Evolutionary conservation across 805 yeast species (phyloP).

Genomic region (Zygoascus biomembranicola): DNA sequence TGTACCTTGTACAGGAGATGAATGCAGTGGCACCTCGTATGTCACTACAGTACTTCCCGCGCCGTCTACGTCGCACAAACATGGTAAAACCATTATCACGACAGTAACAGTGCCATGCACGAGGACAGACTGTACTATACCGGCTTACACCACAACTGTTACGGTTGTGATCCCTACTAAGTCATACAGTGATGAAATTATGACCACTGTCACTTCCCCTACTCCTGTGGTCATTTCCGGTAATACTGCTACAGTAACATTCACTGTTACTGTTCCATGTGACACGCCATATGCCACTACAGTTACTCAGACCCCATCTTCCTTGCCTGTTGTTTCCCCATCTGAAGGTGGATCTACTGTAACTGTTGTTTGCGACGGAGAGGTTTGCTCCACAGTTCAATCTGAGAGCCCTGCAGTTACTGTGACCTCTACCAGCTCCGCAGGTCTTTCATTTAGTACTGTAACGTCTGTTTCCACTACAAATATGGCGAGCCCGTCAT

Average conservation of each 20-base stretch:
- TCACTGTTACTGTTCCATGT: slow-evolving; percentile 7
- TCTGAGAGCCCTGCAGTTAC: background rate
- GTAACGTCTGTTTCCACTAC: background rate
- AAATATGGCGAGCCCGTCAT: background rate
- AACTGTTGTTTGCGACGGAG: background rate
- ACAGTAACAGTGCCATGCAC: slow-evolving; percentile 14
- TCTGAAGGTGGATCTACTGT: background rate
- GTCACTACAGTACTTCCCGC: slow-evolving; percentile 5
- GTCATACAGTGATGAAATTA: slow-evolving; percentile 1
- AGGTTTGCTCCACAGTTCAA: background rate
- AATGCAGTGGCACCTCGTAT: background rate
- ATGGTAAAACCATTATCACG: background rate
- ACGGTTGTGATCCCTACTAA: slow-evolving; percentile 4
- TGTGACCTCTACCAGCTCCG: background rate
- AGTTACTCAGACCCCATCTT: background rate
- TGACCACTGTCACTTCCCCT: slow-evolving; percentile 5
- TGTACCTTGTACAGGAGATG: slow-evolving; percentile 2
- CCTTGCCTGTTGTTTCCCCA: background rate
- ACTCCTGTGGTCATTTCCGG: slow-evolving; percentile 7
- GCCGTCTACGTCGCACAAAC: background rate
- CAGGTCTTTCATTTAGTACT: no score
- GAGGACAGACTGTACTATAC: background rate
- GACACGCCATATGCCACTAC: background rate
- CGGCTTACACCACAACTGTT: slow-evolving; percentile 8
- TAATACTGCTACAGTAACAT: slow-evolving; percentile 5